Conservation (phyloP, 1,284 basidiomycete species). For the Fomitopsis pinicola region DNA sequence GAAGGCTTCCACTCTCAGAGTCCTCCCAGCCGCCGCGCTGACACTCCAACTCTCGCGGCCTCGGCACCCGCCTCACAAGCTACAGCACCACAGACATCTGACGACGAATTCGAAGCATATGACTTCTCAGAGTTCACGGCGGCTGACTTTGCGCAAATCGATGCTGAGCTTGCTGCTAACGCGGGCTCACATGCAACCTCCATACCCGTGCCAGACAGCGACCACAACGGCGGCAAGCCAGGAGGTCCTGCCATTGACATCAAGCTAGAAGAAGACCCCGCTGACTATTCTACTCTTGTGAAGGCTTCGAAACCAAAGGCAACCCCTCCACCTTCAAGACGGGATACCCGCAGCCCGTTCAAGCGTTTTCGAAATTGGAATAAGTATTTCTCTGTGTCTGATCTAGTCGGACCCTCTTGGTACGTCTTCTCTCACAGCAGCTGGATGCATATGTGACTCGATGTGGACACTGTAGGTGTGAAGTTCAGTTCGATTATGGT, state of each 20-base stretch:
- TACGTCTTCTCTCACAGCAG: slow-evolving; percentile 23
- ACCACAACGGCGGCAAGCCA: background rate
- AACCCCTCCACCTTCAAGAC: background rate
- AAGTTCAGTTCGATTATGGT: slow-evolving; percentile 76
- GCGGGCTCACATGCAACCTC: slow-evolving; percentile 22
- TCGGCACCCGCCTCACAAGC: slow-evolving; percentile 2
- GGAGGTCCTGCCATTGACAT: slow-evolving; percentile 28
- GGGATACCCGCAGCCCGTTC: slow-evolving; percentile 19
- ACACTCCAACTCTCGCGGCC: background rate
- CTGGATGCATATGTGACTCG: background rate
- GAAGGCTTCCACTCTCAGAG: slow-evolving; percentile 1
- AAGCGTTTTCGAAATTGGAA: slow-evolving; percentile 19
- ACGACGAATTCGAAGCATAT: slow-evolving; percentile 37
- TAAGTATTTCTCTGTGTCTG: slow-evolving; percentile 35
- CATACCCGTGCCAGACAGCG: background rate
- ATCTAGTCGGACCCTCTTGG: slow-evolving; percentile 51
- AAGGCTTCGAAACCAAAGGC: slow-evolving; percentile 10
- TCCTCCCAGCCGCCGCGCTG: background rate
- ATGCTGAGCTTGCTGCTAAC: slow-evolving; percentile 30
- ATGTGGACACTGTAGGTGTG: slow-evolving; percentile 47
- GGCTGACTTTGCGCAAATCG: slow-evolving; percentile 51
- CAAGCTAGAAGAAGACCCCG: slow-evolving; percentile 21
- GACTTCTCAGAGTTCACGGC: slow-evolving; percentile 55
- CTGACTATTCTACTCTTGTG: slow-evolving; percentile 17
- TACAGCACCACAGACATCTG: background rate